phyloP scores from a whole-genome alignment of 179 eudicot species.

The Dionaea muscipula region DNA sequence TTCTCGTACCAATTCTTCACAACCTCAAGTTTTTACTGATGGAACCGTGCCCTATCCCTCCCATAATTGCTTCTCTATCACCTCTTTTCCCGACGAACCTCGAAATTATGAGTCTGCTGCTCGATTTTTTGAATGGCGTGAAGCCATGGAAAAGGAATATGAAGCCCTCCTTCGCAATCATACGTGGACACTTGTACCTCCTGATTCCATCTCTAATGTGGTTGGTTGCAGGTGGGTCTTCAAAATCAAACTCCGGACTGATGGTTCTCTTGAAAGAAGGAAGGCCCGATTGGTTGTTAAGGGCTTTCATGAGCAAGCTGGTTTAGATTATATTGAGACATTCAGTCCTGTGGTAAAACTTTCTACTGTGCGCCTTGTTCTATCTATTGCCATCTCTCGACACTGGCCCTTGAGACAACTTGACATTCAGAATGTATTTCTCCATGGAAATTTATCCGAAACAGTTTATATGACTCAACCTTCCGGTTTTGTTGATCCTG shows the following conservation, averaged over 20 bases:
- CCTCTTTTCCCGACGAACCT: too few relatives aligned
- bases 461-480: neutral
- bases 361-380: neutral
- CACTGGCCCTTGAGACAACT: neutral
- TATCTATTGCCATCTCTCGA: neutral
- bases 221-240: neutral
- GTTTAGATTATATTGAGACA: neutral
- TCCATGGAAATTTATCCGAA: neutral
- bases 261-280: neutral
- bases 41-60: too few relatives aligned
- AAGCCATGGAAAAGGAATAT: too few relatives aligned
- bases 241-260: neutral
- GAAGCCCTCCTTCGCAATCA: too few relatives aligned
- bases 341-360: constrained; percentile 1
- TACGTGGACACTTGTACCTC: too few relatives aligned
- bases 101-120: too few relatives aligned
- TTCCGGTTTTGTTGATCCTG: neutral
- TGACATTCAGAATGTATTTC: neutral
- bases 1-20: too few relatives aligned
- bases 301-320: neutral
- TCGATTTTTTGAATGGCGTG: too few relatives aligned
- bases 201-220: too few relatives aligned
- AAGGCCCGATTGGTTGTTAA: neutral
- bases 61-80: too few relatives aligned
- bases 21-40: too few relatives aligned